A percentile compares a stretch with the other conserved stretches of the same genome.
Conservation (phyloP, 1,284 basidiomycete species). For the Cryptococcus sp. region DNA sequence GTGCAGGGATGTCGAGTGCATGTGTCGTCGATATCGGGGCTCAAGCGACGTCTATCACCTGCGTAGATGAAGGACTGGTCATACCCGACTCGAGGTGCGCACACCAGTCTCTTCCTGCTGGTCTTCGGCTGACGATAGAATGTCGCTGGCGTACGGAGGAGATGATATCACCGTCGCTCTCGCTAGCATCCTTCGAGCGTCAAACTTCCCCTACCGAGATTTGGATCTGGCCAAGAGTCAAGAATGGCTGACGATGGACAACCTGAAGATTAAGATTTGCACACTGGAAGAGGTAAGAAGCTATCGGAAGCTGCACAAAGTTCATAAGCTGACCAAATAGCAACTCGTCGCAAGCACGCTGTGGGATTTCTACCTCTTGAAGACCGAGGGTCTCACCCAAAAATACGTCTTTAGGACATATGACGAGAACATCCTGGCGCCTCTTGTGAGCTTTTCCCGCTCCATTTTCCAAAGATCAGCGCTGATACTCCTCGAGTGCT, state of each 20-base stretch:
- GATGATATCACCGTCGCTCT: slow-evolving; percentile 90
- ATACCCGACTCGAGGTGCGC: slow-evolving; percentile 78
- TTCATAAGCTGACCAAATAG: slow-evolving; percentile 47
- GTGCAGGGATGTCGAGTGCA: slow-evolving; percentile 87
- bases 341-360: slow-evolving; percentile 78
- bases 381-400: slow-evolving; percentile 66
- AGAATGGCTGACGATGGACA: slow-evolving; percentile 85
- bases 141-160: slow-evolving; percentile 81
- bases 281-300: slow-evolving; percentile 71
- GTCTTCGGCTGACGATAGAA: slow-evolving; percentile 49
- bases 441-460: slow-evolving; percentile 59
- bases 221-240: slow-evolving; percentile 67
- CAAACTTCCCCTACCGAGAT: slow-evolving; percentile 83
- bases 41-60: slow-evolving; percentile 75
- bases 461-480: background rate
- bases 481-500: slow-evolving; percentile 53
- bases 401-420: slow-evolving; percentile 90
- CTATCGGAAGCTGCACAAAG: background rate
- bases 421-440: slow-evolving; percentile 91
- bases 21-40: slow-evolving; percentile 96
- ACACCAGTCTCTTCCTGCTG: background rate
- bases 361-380: slow-evolving; percentile 81
- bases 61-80: slow-evolving; percentile 91
- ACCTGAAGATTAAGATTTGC: slow-evolving; percentile 73
- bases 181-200: slow-evolving; percentile 69